Base-by-base conservation (phyloP, 2,329 filamentous ascomycete species). In the Penicillium italicum region DNA sequence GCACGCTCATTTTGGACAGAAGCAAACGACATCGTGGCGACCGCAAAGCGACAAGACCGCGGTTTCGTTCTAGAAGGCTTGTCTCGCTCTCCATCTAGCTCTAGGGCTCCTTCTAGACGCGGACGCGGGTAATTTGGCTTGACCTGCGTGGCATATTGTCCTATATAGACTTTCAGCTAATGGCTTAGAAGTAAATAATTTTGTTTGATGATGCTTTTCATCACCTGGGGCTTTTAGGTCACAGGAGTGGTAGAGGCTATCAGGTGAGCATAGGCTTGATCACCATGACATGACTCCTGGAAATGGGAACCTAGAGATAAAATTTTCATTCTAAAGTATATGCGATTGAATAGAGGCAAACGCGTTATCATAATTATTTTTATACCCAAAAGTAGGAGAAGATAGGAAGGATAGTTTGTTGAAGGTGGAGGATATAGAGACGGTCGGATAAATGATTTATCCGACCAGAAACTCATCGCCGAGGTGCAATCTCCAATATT, bases 61-160 rank as follows among this genome's bases (percentile, higher is more conserved):
- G 47, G 50, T 56, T 56, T 54, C 42, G 43, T 47, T 24, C 4
- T 58, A 38, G 38, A 48, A 9, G 33, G 22, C 40, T 49, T 43
- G 18, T 28, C 44, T 56, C 52, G 44, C 24, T 61, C 47, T 62
- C 60, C 62, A 63, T 64, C 42, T 51, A 53, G 44, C 41, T 45
- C 36, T 57, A 43, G 44, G 56, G 50, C 36, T 47, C 45, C 14
- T 51, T 45, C 54, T 41, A 30, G 43, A 38, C 16, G 24, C 26
- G 28, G 37, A 36, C 22, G 40, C 40, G 11, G 34, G 20, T 28
- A 53, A 49, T 28, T 22, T 33, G 8, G 18, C 28, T 40, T 33
- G 14, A 14, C 10, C 18, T 34, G 22, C n/a, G 11, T 40, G 37
- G 37, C 22, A 49, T 24, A 22, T 34, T 33, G n/a, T 10, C 40